Evolutionary conservation across 2,329 filamentous ascomycete species (phyloP).

Genomic region (Rachicladosporium sp.): DNA sequence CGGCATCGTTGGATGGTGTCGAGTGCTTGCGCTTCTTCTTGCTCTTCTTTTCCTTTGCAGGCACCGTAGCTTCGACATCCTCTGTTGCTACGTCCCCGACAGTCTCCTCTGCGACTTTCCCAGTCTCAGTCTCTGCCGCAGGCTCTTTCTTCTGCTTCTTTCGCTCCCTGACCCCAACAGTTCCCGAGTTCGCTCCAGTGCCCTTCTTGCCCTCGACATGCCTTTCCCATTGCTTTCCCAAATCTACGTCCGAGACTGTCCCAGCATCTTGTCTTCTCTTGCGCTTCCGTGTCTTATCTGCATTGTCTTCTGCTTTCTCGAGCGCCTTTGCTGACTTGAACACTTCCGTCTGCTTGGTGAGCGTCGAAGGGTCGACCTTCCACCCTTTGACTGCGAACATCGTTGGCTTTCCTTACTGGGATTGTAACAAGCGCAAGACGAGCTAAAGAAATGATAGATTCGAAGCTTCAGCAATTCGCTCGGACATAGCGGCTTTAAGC

Average conservation of each 20-base stretch:
- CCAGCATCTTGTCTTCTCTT: slow-evolving; percentile 19
- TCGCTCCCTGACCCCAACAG: slow-evolving; percentile 16
- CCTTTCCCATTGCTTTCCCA: slow-evolving; percentile 66
- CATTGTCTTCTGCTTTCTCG: slow-evolving; percentile 42
- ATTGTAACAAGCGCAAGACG: too few species aligned
- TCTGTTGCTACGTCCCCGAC: too few species aligned
- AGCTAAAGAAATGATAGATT: too few species aligned
- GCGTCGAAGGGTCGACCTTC: slow-evolving; percentile 60
- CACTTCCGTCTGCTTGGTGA: slow-evolving; percentile 55
- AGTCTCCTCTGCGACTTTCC: too few species aligned
- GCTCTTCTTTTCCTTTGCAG: too few species aligned
- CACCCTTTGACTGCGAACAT: slow-evolving; percentile 96
- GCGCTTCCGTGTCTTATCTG: slow-evolving; percentile 22
- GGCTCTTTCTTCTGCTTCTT: slow-evolving; percentile 20
- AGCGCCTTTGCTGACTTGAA: slow-evolving; percentile 22
- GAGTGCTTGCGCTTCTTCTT: not conserved
- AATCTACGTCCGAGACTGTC: slow-evolving; percentile 54
- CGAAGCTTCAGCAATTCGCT: too few species aligned
- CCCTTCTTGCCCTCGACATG: slow-evolving; percentile 57
- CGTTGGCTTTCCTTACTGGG: not conserved
- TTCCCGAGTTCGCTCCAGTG: too few species aligned
- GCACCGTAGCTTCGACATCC: too few species aligned
- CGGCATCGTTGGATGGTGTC: slow-evolving; percentile 1
- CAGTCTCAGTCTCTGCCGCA: too few species aligned
- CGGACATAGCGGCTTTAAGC: too few species aligned